Percentiles rank a stretch among this genome's conserved stretches.
Evolutionary conservation across 2,329 filamentous ascomycete genomes (phyloP).

Genomic region (Bisporella sp.): DNA sequence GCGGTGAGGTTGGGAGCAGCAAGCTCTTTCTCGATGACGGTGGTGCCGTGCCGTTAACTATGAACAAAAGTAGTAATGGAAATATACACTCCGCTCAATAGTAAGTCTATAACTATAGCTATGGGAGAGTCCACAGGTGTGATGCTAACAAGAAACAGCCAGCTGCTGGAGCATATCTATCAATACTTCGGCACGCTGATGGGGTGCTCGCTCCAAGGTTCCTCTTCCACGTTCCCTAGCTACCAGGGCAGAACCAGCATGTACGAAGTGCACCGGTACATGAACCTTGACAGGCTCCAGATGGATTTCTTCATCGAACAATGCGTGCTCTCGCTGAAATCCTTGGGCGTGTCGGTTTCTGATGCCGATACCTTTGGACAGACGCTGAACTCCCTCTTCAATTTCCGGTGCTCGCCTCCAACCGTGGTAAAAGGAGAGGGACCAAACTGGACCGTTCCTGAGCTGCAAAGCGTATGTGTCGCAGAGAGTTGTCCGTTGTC

Average conservation of each 20-base stretch:
- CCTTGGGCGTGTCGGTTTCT: too few relatives aligned
- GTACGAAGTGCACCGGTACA: too few relatives aligned
- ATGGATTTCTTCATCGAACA: too few relatives aligned
- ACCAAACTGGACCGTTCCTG: constrained; percentile 42
- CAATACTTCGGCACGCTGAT: too few relatives aligned
- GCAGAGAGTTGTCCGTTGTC: neutral
- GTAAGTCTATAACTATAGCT: constrained; percentile 29
- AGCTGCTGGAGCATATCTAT: too few relatives aligned
- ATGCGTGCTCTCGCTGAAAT: too few relatives aligned
- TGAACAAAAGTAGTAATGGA: constrained; percentile 44
- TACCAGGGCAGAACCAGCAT: too few relatives aligned
- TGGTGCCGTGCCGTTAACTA: constrained; percentile 43
- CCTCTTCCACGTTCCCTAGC: too few relatives aligned
- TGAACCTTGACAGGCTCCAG: too few relatives aligned
- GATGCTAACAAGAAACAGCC: neutral
- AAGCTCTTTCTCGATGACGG: constrained; percentile 55
- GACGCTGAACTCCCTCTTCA: too few relatives aligned
- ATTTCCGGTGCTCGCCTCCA: constrained; percentile 39
- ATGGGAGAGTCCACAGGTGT: neutral
- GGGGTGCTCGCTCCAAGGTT: too few relatives aligned
- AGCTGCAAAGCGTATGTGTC: neutral
- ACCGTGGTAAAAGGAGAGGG: constrained; percentile 38
- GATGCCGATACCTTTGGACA: too few relatives aligned
- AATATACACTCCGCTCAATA: constrained; percentile 44
- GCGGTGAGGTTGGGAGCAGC: constrained; percentile 34